A percentile compares a stretch with the other conserved stretches of the same genome.
phyloP scores from a whole-genome alignment of 2,329 filamentous ascomycete genomes.

The Claviceps monticola region DNA sequence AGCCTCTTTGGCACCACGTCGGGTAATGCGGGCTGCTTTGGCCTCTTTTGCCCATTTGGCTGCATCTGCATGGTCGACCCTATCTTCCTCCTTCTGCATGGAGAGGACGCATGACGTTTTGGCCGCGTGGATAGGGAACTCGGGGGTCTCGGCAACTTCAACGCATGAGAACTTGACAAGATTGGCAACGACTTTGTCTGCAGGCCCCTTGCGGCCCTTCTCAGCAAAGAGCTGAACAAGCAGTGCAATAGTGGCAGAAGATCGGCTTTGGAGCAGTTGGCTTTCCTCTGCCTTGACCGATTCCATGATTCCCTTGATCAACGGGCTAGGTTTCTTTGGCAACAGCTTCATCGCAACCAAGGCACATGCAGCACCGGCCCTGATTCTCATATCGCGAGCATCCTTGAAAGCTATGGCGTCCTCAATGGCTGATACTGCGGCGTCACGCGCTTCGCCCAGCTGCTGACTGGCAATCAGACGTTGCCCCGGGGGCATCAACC shows the following conservation, averaged over 20 bases:
- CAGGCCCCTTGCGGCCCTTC: constrained; percentile 66
- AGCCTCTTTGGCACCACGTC: constrained; percentile 86
- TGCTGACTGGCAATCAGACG: constrained; percentile 71
- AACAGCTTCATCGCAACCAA: constrained; percentile 76
- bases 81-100: constrained; percentile 92
- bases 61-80: constrained; percentile 82
- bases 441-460: constrained; percentile 61
- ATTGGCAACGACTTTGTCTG: constrained; percentile 92
- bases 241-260: constrained; percentile 68
- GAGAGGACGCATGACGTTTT: constrained; percentile 77
- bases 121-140: constrained; percentile 71
- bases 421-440: constrained; percentile 57
- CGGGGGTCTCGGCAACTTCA: constrained; percentile 92
- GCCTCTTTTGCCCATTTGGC: constrained; percentile 82
- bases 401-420: constrained; percentile 71
- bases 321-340: constrained; percentile 81
- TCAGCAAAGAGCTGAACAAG: constrained; percentile 79
- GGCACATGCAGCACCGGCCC: constrained; percentile 73
- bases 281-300: constrained; percentile 95
- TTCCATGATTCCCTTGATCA: constrained; percentile 98
- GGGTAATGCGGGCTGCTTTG: constrained; percentile 75
- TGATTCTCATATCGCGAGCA: constrained; percentile 71
- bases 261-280: constrained; percentile 71
- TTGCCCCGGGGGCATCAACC: constrained; percentile 75
- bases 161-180: constrained; percentile 96